Conservation (phyloP, 768 basidiomycete genomes). For the Agrocybe praecox region DNA sequence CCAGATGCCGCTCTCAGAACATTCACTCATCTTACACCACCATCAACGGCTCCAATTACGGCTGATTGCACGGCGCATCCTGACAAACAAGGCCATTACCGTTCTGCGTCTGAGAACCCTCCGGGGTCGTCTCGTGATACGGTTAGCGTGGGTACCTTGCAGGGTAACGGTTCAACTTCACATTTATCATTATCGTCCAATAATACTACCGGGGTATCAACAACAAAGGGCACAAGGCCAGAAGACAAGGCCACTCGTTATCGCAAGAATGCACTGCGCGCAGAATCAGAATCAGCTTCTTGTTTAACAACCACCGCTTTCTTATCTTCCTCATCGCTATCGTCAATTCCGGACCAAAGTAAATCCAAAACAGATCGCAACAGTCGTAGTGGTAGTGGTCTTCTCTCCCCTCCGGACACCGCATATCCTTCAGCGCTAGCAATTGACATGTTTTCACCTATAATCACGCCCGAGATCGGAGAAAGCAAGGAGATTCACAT, state of each 20-base stretch:
- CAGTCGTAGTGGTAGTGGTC: slow-evolving; percentile 1
- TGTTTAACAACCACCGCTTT: not conserved
- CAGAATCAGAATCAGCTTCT: slow-evolving; percentile 31
- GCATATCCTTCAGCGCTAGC: slow-evolving; percentile 16
- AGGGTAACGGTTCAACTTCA: not conserved
- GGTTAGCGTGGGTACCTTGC: slow-evolving; percentile 46
- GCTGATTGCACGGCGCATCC: slow-evolving; percentile 22
- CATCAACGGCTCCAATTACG: slow-evolving; percentile 46
- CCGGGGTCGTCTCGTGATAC: slow-evolving; percentile 32
- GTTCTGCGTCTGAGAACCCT: slow-evolving; percentile 51
- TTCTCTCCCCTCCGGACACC: slow-evolving; percentile 17
- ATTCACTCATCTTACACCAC: slow-evolving; percentile 57
- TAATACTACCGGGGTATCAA: slow-evolving; percentile 13
- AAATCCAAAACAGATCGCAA: slow-evolving; percentile 5
- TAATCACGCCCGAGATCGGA: slow-evolving; percentile 65
- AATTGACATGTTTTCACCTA: slow-evolving; percentile 31
- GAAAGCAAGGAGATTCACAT: slow-evolving; percentile 59
- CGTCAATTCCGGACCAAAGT: slow-evolving; percentile 21
- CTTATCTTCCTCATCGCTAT: slow-evolving; percentile 14
- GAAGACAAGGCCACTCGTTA: slow-evolving; percentile 22
- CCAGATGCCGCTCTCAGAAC: slow-evolving; percentile 62
- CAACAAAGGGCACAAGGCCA: slow-evolving; percentile 10
- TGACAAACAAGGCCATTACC: slow-evolving; percentile 33
- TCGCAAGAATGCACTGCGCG: slow-evolving; percentile 28
- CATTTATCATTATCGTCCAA: slow-evolving; percentile 2